phyloP scores from a whole-genome alignment of 1,284 basidiomycete species.

The Microbotryomycetes sp. region DNA sequence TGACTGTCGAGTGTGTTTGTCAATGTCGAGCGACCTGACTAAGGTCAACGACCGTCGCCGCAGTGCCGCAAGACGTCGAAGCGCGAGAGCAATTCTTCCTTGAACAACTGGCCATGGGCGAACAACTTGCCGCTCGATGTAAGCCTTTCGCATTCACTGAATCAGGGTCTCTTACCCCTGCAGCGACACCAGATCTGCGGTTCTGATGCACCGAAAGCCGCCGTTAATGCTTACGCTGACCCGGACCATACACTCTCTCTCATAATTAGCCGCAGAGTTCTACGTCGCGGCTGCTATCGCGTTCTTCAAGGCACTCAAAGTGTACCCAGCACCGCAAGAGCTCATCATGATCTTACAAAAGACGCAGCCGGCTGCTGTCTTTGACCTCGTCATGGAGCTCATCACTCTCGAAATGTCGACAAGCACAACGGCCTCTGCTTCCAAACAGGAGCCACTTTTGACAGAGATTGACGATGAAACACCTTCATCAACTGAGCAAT shows the following conservation, averaged over 20 bases:
- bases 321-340: slow-evolving; percentile 59
- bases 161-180: background rate
- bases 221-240: background rate
- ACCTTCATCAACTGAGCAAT: background rate
- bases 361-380: slow-evolving; percentile 78
- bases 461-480: slow-evolving; percentile 12
- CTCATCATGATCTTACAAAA: slow-evolving; percentile 67
- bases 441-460: slow-evolving; percentile 11
- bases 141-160: slow-evolving; percentile 32
- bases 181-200: slow-evolving; percentile 1
- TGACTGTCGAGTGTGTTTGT: slow-evolving; percentile 1
- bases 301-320: slow-evolving; percentile 88
- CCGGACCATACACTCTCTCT: background rate
- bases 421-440: slow-evolving; percentile 10
- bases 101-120: slow-evolving; percentile 78
- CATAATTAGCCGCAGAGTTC: slow-evolving; percentile 59
- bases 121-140: slow-evolving; percentile 76
- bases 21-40: background rate
- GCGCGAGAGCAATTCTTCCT: slow-evolving; percentile 80
- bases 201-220: background rate
- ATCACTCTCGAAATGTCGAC: slow-evolving; percentile 68
- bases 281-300: slow-evolving; percentile 74
- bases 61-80: slow-evolving; percentile 29
- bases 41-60: background rate
- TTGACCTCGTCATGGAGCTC: slow-evolving; percentile 84